Evolutionary conservation across 805 yeast species (phyloP).

Genomic region (Kodamaea laetipori): DNA sequence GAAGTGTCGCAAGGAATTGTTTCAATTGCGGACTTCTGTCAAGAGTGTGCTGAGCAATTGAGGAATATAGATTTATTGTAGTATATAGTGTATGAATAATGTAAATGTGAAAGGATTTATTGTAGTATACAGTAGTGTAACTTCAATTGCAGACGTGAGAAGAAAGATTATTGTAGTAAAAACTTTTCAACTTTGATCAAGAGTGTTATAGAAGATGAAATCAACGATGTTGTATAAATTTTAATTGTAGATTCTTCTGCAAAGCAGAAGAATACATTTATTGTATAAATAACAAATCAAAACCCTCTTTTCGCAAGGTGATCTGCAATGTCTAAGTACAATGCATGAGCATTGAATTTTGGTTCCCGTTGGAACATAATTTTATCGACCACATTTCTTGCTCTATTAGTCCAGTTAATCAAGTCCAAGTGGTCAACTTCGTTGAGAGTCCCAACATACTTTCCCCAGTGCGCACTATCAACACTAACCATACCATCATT

Average conservation of each 20-base stretch:
- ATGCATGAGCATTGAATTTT: constrained; percentile 64
- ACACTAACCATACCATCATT: constrained; percentile 83
- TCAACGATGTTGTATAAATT: too few relatives aligned
- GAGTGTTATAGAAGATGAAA: too few relatives aligned
- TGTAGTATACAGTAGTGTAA: too few relatives aligned
- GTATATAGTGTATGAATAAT: constrained; percentile 1
- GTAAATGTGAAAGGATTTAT: too few relatives aligned
- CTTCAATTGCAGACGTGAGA: too few relatives aligned
- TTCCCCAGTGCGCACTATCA: constrained; percentile 79
- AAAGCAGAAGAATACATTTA: too few relatives aligned
- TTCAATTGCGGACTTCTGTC: constrained; percentile 27
- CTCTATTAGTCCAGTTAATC: constrained; percentile 74
- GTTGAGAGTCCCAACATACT: constrained; percentile 73
- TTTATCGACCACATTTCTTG: constrained; percentile 41
- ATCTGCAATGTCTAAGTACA: constrained; percentile 70
- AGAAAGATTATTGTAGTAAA: too few relatives aligned
- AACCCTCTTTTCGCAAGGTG: constrained; percentile 60
- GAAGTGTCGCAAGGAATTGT: constrained; percentile 21
- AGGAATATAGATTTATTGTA: constrained; percentile 3
- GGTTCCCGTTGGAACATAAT: constrained; percentile 31
- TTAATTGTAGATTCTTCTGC: too few relatives aligned
- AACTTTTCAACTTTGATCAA: too few relatives aligned
- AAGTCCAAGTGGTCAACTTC: constrained; percentile 84
- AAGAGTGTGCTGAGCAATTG: constrained; percentile 25
- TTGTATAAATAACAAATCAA: too few relatives aligned